phyloP scores from a whole-genome alignment of 257 asterid species.

The Striga asiatica region DNA sequence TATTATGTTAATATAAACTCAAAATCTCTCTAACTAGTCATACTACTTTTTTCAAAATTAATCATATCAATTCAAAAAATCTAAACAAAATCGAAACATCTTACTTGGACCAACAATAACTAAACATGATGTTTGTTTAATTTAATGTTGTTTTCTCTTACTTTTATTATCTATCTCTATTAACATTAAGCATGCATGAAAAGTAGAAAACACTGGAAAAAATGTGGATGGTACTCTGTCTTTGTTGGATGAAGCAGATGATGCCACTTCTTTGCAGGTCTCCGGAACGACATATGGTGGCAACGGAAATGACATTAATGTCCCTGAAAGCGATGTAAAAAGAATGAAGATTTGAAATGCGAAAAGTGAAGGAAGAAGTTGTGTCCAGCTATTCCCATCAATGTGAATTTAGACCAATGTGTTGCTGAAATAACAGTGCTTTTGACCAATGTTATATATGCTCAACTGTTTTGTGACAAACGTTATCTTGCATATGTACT shows the following conservation, averaged over 20 bases:
- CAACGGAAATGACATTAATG: conserved; percentile 45
- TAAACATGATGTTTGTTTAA: too few relatives aligned
- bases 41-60: too few relatives aligned
- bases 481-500: background rate
- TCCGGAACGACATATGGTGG: conserved; percentile 16
- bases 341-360: conserved; percentile 43
- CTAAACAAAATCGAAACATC: too few relatives aligned
- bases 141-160: too few relatives aligned
- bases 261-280: conserved; percentile 22
- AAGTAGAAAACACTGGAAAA: too few relatives aligned
- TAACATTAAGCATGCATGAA: too few relatives aligned
- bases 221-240: too few relatives aligned
- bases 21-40: too few relatives aligned
- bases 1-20: too few relatives aligned
- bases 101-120: too few relatives aligned
- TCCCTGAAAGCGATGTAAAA: conserved; percentile 74
- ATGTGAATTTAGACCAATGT: background rate
- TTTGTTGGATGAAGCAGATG: background rate
- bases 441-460: conserved; percentile 1
- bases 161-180: too few relatives aligned
- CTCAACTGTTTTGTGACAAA: conserved; percentile 4
- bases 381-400: background rate
- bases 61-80: too few relatives aligned
- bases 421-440: background rate
- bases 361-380: background rate